Evolutionary conservation across 176 grass and related monocot species (phyloP).

Genomic region (Aegilops speltoides): DNA sequence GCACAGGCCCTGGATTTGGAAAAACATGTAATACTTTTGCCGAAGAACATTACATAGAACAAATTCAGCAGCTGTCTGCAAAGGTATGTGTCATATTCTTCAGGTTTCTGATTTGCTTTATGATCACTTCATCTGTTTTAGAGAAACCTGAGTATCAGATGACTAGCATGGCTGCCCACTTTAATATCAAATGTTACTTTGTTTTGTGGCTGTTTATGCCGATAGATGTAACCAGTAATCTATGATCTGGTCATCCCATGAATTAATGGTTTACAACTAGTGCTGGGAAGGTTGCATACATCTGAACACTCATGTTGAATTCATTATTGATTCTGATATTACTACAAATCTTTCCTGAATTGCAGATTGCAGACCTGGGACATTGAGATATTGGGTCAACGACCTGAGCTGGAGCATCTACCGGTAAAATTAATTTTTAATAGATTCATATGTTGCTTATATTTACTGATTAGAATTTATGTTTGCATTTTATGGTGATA

Average conservation of each 20-base stretch:
- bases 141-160: too few relatives aligned
- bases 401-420: slow-evolving; percentile 73
- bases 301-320: neutral
- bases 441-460: neutral
- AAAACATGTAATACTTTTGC: slow-evolving; percentile 31
- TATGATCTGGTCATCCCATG: too few relatives aligned
- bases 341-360: slow-evolving; percentile 5
- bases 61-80: slow-evolving; percentile 56
- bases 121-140: too few relatives aligned
- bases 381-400: slow-evolving; percentile 75
- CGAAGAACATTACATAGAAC: slow-evolving; percentile 41
- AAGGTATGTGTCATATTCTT: slow-evolving; percentile 40
- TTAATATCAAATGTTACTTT: too few relatives aligned
- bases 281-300: too few relatives aligned
- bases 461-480: neutral
- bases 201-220: too few relatives aligned
- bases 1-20: neutral
- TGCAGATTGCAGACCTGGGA: slow-evolving; percentile 66
- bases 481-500: neutral
- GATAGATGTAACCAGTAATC: too few relatives aligned
- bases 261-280: too few relatives aligned
- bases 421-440: slow-evolving; percentile 41
- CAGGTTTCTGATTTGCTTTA: too few relatives aligned
- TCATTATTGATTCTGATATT: too few relatives aligned
- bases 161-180: too few relatives aligned